Evolutionary conservation across 2,329 filamentous ascomycete genomes (phyloP), one percentile per base, ranked within the genome.

Genomic region (Monilinia fructicola): DNA sequence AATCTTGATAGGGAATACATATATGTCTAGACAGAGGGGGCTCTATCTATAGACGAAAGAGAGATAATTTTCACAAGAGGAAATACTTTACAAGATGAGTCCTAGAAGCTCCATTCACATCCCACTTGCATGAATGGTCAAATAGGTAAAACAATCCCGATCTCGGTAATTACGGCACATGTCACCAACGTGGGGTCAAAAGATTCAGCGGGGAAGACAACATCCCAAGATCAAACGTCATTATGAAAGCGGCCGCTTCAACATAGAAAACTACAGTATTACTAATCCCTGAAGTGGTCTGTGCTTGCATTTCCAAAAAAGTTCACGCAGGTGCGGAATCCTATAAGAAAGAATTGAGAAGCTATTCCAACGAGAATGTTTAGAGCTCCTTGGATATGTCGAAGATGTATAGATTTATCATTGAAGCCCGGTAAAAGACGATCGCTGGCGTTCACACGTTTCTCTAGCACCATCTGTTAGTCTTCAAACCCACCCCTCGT

Each of bases 301-400:
- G 42, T 55, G 31, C 35, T 42, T 21, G 23, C 28, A 35, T 28
- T 28, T 64, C 53, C 18, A 26, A 48, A 68, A 68, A 66, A 23
- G 69, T 64, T 50, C 31, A 61, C 14, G 26, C 23, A 50, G 48
- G 7, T 64, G 35, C 53, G 38, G 21, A 44, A 48, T 61, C 55
- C 62, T 28, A n/a, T 35, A 46, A 69, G 52, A 70, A 64, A 42
- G 66, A 42, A 40, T 40, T 23, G 44, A 54, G 53, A 46, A 63
- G 44, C 16, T 14, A 38, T 48, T 42, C 58, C 53, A 35, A 67
- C 50, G 68, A 76, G 63, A 70, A 77, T 77, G 75, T 76, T 74
- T 68, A 69, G 71, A 72, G 77, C 80, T 75, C 80, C 80, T 79
- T 85, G 82, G 83, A 78, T 84, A 71, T 85, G 81, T 76, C 81